Percentiles rank a stretch among this genome's conserved stretches.
Conservation (phyloP, 2,329 filamentous ascomycete species). For the Fusarium lateritium region DNA sequence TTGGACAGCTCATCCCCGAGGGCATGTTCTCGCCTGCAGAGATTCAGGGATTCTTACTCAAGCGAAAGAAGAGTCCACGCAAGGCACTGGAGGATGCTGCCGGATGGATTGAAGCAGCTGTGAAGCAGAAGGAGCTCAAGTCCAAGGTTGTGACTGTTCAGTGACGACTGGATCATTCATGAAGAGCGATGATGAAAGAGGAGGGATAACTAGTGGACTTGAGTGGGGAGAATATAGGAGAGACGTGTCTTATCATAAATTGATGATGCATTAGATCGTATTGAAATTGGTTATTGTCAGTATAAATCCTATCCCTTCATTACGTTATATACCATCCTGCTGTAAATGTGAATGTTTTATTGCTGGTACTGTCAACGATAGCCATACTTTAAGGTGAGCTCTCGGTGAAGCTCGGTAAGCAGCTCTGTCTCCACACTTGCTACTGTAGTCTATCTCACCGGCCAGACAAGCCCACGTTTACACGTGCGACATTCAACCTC, state of each 20-base stretch:
- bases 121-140: conserved; percentile 65
- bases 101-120: conserved; percentile 67
- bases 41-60: conserved; percentile 75
- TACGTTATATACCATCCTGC: not conserved
- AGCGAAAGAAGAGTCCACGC: conserved; percentile 71
- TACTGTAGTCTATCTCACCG: conserved; percentile 23
- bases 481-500: conserved; percentile 36
- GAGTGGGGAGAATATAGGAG: not conserved
- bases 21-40: conserved; percentile 70
- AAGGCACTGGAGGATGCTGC: conserved; percentile 68
- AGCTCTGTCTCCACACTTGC: conserved; percentile 45
- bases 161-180: conserved; percentile 44
- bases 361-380: not conserved
- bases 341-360: not conserved
- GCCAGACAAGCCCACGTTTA: conserved; percentile 38
- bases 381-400: conserved; percentile 26
- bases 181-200: not conserved
- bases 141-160: conserved; percentile 66
- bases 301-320: not conserved
- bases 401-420: conserved; percentile 45
- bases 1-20: conserved; percentile 68
- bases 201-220: too few relatives aligned
- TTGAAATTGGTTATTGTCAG: not conserved
- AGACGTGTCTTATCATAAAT: not conserved
- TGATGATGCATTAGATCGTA: conserved; percentile 2